Percentiles rank a stretch among this genome's conserved stretches.
Evolutionary conservation across 768 basidiomycete species (phyloP).

Genomic region (Epithele typhae): DNA sequence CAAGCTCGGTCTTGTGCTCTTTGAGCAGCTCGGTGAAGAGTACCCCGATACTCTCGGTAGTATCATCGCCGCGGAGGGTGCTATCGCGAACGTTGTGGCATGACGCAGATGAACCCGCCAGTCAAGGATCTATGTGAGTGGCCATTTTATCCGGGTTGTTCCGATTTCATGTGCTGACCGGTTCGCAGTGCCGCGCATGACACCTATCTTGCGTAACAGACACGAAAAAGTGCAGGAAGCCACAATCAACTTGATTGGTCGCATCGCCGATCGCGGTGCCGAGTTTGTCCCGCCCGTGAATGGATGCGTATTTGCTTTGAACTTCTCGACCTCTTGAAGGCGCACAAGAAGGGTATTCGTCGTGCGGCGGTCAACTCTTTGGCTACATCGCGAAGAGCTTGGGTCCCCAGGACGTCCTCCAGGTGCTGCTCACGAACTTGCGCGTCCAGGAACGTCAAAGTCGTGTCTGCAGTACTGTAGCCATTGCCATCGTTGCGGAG

Average conservation of each 20-base stretch:
- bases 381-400: conserved; percentile 99
- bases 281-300: conserved; percentile 96
- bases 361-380: conserved; percentile 99
- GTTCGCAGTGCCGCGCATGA: conserved; percentile 90
- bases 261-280: conserved; percentile 98
- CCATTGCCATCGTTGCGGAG: conserved; percentile 93
- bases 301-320: conserved; percentile 99
- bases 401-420: conserved; percentile 97
- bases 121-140: conserved; percentile 96
- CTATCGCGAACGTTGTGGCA: conserved; percentile 99
- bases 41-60: conserved; percentile 99
- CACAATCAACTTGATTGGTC: conserved; percentile 98
- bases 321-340: conserved; percentile 92
- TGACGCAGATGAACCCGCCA: conserved; percentile 99
- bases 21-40: conserved; percentile 98
- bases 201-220: conserved; percentile 97
- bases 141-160: not conserved
- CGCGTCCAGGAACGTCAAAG: conserved; percentile 99
- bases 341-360: conserved; percentile 98
- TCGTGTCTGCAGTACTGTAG: conserved; percentile 97
- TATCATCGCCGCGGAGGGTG: conserved; percentile 97
- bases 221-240: conserved; percentile 99
- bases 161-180: conserved; percentile 12
- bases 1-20: conserved; percentile 94
- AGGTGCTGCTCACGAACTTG: conserved; percentile 91